Conservation (phyloP, 768 basidiomycete genomes). For the Leccinum olivaceopallidum region DNA sequence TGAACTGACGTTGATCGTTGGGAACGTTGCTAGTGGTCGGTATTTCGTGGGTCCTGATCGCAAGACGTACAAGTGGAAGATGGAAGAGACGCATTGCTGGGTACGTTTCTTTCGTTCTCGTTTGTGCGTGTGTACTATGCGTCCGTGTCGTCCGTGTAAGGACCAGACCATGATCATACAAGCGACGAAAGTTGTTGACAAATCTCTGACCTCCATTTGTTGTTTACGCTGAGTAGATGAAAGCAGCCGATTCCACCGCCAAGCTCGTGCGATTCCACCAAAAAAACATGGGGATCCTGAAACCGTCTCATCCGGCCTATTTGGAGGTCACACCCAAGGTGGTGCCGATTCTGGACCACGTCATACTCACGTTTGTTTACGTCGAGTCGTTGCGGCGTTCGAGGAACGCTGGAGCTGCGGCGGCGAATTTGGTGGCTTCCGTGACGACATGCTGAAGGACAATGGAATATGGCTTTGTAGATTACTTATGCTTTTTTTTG, state of each 20-base stretch:
- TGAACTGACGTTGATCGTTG: neutral
- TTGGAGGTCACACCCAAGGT: slow-evolving; percentile 19
- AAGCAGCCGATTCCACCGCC: slow-evolving; percentile 12
- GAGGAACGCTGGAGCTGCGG: neutral
- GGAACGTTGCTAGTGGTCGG: slow-evolving; percentile 24
- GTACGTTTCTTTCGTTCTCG: slow-evolving; percentile 15
- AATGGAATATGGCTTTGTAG: no score
- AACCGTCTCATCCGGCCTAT: slow-evolving; percentile 23
- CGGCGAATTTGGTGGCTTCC: no score
- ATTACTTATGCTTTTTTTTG: no score
- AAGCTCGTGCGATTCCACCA: slow-evolving; percentile 26
- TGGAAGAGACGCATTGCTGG: slow-evolving; percentile 26
- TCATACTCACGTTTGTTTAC: slow-evolving; percentile 31
- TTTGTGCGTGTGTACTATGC: neutral
- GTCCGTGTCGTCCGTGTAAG: no score
- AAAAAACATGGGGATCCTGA: slow-evolving; percentile 24
- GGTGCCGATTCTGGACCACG: slow-evolving; percentile 24
- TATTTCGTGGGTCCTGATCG: slow-evolving; percentile 34
- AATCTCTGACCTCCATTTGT: neutral
- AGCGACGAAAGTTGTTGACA: neutral
- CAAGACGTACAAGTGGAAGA: slow-evolving; percentile 34
- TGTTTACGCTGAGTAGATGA: slow-evolving; percentile 15
- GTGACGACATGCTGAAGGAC: no score
- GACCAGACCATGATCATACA: no score
- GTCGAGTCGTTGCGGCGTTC: slow-evolving; percentile 17